These are phyloP conservation scores for Neophaeococcomyces aloes DNA, from an alignment of 2,329 filamentous ascomycete genomes.

Conservation along the genomic window DNA sequence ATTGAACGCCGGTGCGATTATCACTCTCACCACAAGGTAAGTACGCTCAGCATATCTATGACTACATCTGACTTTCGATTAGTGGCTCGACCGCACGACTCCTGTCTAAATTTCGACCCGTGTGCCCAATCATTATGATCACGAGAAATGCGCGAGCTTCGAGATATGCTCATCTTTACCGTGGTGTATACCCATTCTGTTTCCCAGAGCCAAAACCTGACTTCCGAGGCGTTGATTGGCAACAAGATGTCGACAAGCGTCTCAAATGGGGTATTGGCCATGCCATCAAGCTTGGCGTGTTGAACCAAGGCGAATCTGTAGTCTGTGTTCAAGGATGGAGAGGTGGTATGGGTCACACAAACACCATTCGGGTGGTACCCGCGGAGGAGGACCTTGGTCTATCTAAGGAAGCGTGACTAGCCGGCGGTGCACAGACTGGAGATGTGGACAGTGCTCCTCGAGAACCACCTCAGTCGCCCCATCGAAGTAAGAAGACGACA, in stretches of 20 bases:
- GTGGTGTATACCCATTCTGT: slow-evolving; percentile 94
- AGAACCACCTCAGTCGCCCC: slow-evolving; percentile 7
- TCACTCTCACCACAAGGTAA: slow-evolving; percentile 84
- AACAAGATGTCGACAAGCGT: slow-evolving; percentile 94
- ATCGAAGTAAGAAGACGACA: neutral
- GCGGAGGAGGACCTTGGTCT: slow-evolving; percentile 31
- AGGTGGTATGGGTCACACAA: slow-evolving; percentile 58
- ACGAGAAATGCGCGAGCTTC: slow-evolving; percentile 76
- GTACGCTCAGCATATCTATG: slow-evolving; percentile 15
- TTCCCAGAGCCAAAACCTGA: slow-evolving; percentile 91
- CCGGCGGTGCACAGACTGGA: slow-evolving; percentile 6
- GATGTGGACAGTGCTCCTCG: neutral
- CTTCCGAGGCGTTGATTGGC: slow-evolving; percentile 70
- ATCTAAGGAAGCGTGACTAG: slow-evolving; percentile 15
- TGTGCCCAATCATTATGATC: slow-evolving; percentile 99
- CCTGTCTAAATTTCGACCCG: slow-evolving; percentile 94
- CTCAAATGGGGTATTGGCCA: slow-evolving; percentile 93
- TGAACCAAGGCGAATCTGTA: slow-evolving; percentile 65
- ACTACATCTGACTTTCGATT: slow-evolving; percentile 18
- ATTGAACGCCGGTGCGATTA: slow-evolving; percentile 89
- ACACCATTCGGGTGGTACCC: slow-evolving; percentile 47
- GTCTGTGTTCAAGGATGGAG: slow-evolving; percentile 60
- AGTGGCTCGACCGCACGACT: slow-evolving; percentile 88
- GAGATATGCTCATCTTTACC: slow-evolving; percentile 88
- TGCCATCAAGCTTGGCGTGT: slow-evolving; percentile 70